Percentiles rank a stretch among this genome's conserved stretches.
Evolutionary conservation across 2,329 filamentous ascomycete species (phyloP).

Genomic region (Tolypocladium tropicale): DNA sequence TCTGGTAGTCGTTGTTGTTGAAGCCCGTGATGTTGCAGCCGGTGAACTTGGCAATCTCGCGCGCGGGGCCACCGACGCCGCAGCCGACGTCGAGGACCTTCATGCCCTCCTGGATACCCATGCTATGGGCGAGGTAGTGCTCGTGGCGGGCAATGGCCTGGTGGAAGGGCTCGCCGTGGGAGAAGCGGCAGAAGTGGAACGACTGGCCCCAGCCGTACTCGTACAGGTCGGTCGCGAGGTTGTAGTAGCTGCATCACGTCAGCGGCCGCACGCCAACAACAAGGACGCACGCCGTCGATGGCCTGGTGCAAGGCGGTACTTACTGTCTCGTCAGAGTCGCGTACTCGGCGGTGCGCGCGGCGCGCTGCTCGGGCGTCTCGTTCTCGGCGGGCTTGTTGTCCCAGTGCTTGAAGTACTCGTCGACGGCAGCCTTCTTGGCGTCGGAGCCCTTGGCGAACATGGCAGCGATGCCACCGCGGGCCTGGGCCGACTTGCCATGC

Average conservation of each 20-base stretch:
- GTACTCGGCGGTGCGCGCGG: constrained; percentile 78
- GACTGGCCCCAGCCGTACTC: constrained; percentile 95
- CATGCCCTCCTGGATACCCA: constrained; percentile 77
- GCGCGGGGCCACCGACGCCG: constrained; percentile 88
- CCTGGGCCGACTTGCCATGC: constrained; percentile 63
- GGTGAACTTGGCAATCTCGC: constrained; percentile 94
- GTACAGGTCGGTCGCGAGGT: constrained; percentile 90
- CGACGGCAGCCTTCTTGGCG: constrained; percentile 71
- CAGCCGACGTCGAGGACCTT: constrained; percentile 93
- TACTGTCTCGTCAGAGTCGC: constrained; percentile 89
- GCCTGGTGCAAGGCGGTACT: constrained; percentile 20
- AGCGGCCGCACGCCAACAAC: too few relatives aligned
- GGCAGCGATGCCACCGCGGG: constrained; percentile 64
- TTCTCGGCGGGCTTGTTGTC: constrained; percentile 69
- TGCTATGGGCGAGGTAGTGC: constrained; percentile 89
- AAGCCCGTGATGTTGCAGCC: constrained; percentile 81
- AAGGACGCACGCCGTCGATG: too few relatives aligned
- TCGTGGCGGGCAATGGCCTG: constrained; percentile 94
- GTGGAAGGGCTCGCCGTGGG: constrained; percentile 73
- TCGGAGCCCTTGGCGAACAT: constrained; percentile 72
- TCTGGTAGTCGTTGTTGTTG: constrained; percentile 99
- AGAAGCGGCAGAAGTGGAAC: constrained; percentile 97
- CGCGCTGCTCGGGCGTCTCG: constrained; percentile 75
- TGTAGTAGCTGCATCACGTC: constrained; percentile 64
- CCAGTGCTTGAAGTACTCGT: constrained; percentile 96